Percentiles rank a stretch among this genome's conserved stretches.
Evolutionary conservation across 140 eudicot species (phyloP).

Genomic region (Anethum foeniculum): DNA sequence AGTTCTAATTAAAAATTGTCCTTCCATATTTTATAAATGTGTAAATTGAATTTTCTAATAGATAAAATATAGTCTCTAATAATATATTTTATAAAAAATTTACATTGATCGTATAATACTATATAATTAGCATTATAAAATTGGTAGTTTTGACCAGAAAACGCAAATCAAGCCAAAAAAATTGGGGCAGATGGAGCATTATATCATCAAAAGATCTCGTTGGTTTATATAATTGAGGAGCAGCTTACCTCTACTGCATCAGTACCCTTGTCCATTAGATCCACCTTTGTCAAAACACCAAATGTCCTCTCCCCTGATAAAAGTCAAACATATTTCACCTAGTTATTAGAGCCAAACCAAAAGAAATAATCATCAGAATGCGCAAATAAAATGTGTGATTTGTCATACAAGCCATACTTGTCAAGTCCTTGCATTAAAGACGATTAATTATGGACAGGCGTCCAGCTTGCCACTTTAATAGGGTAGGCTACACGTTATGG

Average conservation of each 20-base stretch:
- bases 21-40: not conserved
- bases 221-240: not conserved
- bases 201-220: not conserved
- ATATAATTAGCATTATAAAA: not conserved
- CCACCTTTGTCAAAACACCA: conserved; percentile 90
- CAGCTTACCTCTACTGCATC: conserved; percentile 93
- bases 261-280: conserved; percentile 98
- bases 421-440: not conserved
- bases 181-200: not conserved
- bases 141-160: not conserved
- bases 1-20: not conserved
- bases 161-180: not conserved
- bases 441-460: not conserved
- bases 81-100: not conserved
- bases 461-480: not conserved
- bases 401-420: not conserved
- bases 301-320: conserved; percentile 89
- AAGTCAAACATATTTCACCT: conserved; percentile 1
- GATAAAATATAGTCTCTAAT: not conserved
- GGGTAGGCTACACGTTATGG: not conserved
- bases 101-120: not conserved
- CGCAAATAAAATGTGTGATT: not conserved
- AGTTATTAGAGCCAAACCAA: not conserved
- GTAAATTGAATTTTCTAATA: not conserved
- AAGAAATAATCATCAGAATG: not conserved